A percentile compares a stretch with the other conserved stretches of the same genome.
phyloP scores from a whole-genome alignment of 345 rosid species.

The Passiflora organensis region DNA sequence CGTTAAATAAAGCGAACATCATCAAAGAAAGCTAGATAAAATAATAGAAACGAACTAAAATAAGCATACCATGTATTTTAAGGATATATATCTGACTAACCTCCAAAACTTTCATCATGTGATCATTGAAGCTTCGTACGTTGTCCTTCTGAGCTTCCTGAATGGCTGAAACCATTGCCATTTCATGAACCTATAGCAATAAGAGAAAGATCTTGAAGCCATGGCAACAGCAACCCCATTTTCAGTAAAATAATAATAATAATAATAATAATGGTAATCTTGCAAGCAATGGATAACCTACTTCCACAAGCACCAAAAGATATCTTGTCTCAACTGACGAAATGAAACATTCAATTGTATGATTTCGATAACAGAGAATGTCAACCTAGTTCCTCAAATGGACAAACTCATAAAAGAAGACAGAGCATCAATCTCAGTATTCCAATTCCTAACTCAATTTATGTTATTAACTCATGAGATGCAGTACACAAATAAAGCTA shows the following conservation, averaged over 20 bases:
- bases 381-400: too few relatives aligned
- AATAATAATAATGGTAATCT: too few relatives aligned
- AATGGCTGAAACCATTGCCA: slow-evolving; percentile 94
- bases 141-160: slow-evolving; percentile 98
- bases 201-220: background rate
- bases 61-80: slow-evolving; percentile 1
- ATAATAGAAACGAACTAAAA: too few relatives aligned
- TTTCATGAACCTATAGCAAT: slow-evolving; percentile 76
- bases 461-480: too few relatives aligned
- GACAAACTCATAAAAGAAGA: too few relatives aligned
- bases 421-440: too few relatives aligned
- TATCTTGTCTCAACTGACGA: too few relatives aligned
- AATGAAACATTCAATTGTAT: too few relatives aligned
- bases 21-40: background rate
- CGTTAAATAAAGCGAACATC: too few relatives aligned
- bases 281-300: background rate
- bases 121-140: slow-evolving; percentile 81
- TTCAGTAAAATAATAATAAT: background rate
- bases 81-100: slow-evolving; percentile 39
- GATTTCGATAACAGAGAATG: too few relatives aligned
- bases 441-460: too few relatives aligned
- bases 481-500: too few relatives aligned
- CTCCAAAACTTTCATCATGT: slow-evolving; percentile 94
- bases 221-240: background rate
- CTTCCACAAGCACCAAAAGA: background rate